Evolutionary conservation across 2,329 filamentous ascomycete genomes (phyloP).

Genomic region (Colletotrichum ledebouriae): DNA sequence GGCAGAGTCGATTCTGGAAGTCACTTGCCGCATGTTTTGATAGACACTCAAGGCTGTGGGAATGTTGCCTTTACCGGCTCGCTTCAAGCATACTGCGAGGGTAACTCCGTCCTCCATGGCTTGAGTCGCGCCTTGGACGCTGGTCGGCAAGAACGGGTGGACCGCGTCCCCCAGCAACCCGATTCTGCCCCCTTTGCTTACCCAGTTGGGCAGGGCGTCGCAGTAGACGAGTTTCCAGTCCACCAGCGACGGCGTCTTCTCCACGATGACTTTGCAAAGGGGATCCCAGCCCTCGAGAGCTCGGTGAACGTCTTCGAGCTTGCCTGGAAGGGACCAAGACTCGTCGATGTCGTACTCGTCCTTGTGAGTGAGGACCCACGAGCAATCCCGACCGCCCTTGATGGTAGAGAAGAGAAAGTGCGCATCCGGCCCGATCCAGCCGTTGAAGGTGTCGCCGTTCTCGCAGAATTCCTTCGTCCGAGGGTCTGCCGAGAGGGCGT

Average conservation of each 20-base stretch:
- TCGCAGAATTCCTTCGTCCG: slow-evolving; percentile 4
- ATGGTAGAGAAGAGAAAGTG: background rate
- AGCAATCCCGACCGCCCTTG: background rate
- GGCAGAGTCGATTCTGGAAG: background rate
- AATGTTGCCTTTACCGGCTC: background rate
- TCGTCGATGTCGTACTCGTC: slow-evolving; percentile 5
- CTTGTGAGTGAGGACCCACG: background rate
- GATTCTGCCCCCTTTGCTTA: background rate
- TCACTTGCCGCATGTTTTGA: background rate
- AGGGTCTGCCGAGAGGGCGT: background rate
- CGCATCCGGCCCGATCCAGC: background rate
- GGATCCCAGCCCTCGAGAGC: background rate
- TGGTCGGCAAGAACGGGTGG: background rate
- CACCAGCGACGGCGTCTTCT: background rate
- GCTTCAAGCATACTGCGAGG: background rate
- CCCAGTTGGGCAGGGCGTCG: background rate
- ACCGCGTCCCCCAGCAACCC: background rate
- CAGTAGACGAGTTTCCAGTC: slow-evolving; percentile 10
- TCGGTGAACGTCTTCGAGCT: background rate
- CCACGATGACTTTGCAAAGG: background rate
- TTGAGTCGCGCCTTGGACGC: slow-evolving; percentile 5
- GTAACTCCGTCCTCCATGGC: slow-evolving; percentile 4
- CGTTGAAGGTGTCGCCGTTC: background rate
- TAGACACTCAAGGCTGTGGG: background rate
- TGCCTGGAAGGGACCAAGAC: background rate